phyloP scores from a whole-genome alignment of 345 rosid species.

The Orychophragmus violaceus region DNA sequence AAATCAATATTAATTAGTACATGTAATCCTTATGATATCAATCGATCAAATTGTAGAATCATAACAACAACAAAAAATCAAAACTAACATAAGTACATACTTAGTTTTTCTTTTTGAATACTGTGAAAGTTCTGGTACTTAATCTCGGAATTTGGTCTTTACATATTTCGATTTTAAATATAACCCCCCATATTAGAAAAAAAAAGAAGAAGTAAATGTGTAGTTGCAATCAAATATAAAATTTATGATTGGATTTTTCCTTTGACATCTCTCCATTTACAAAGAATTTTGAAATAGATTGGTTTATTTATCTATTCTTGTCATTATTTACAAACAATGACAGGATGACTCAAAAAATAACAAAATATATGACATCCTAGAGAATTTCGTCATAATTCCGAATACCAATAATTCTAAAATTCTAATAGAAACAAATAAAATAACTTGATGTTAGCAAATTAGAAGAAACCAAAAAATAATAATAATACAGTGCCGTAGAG shows the following conservation, averaged over 20 bases:
- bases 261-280: background rate
- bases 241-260: background rate
- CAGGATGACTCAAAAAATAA: background rate
- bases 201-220: no score
- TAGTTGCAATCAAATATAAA: background rate
- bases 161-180: no score
- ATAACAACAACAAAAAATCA: background rate
- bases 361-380: background rate
- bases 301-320: background rate
- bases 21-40: background rate
- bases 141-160: no score
- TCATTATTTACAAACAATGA: background rate
- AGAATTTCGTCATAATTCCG: background rate
- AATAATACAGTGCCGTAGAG: constrained; percentile 9
- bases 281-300: background rate
- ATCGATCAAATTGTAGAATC: background rate
- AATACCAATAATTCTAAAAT: background rate
- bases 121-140: no score
- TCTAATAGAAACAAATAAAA: background rate
- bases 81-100: no score
- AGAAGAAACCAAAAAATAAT: background rate
- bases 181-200: no score
- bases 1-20: no score
- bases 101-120: no score
- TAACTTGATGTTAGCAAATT: background rate